phyloP scores from a whole-genome alignment of 139 green algal genomes.

The Desmodesmus armatus region DNA sequence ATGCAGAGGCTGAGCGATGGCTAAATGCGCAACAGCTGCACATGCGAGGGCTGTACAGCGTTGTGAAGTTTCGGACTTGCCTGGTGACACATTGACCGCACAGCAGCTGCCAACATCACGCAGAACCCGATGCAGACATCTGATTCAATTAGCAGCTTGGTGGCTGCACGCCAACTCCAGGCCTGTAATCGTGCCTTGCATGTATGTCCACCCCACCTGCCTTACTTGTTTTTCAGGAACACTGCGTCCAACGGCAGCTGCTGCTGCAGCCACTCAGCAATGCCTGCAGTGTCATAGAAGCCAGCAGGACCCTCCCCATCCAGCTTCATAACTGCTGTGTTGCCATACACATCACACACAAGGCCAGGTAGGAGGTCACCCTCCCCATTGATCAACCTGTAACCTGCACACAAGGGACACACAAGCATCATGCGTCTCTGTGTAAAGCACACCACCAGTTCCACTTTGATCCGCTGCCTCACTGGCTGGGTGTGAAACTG shows the following conservation, averaged over 20 bases:
- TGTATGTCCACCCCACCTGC: too few relatives aligned
- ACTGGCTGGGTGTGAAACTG: background rate
- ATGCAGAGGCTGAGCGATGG: background rate
- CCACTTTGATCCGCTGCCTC: background rate
- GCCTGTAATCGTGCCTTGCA: too few relatives aligned
- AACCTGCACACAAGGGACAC: conserved; percentile 4
- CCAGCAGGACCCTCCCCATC: conserved; percentile 57
- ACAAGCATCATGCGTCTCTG: too few relatives aligned
- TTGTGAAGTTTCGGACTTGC: too few relatives aligned
- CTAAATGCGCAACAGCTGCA: background rate
- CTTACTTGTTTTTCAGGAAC: conserved; percentile 48
- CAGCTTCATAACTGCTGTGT: conserved; percentile 61
- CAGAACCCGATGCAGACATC: too few relatives aligned
- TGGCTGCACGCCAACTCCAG: too few relatives aligned
- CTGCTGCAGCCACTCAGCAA: conserved; percentile 52
- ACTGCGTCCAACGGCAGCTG: conserved; percentile 30
- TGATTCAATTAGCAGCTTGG: too few relatives aligned
- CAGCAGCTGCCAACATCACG: too few relatives aligned
- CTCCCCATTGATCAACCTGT: conserved; percentile 66
- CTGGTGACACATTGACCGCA: too few relatives aligned
- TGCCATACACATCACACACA: conserved; percentile 32
- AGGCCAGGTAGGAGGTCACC: conserved; percentile 64
- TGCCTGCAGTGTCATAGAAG: conserved; percentile 58
- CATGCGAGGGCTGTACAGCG: too few relatives aligned
- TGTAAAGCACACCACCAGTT: too few relatives aligned